Conservation (phyloP, 768 basidiomycete genomes). For the Suillus hirtellus region DNA sequence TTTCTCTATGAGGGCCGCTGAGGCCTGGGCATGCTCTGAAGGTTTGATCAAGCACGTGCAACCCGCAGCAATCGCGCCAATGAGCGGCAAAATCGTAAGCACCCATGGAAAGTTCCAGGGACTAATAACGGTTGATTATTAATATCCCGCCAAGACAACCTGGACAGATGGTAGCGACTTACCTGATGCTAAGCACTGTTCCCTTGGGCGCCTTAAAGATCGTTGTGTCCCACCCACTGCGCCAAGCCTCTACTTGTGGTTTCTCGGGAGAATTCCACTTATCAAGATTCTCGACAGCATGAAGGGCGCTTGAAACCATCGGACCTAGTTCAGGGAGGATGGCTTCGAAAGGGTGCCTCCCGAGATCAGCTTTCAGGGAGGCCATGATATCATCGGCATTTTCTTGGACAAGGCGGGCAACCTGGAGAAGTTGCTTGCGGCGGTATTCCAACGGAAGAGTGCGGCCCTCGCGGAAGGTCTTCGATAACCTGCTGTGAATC, state of each 20-base stretch:
- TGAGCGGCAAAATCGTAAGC: slow-evolving; percentile 51
- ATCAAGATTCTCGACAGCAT: slow-evolving; percentile 46
- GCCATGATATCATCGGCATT: slow-evolving; percentile 49
- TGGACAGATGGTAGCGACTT: slow-evolving; percentile 20
- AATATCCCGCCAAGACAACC: not conserved
- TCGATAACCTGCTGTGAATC: slow-evolving; percentile 34
- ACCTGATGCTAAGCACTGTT: slow-evolving; percentile 54
- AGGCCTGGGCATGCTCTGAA: slow-evolving; percentile 55
- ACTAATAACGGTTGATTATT: slow-evolving; percentile 26
- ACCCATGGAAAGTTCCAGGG: slow-evolving; percentile 65
- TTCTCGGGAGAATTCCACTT: slow-evolving; percentile 53
- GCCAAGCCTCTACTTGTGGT: slow-evolving; percentile 38
- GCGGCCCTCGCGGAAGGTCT: slow-evolving; percentile 46
- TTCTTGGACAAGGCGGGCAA: slow-evolving; percentile 60
- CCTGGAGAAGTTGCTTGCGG: slow-evolving; percentile 56
- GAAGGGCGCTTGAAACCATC: slow-evolving; percentile 41
- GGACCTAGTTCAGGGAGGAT: slow-evolving; percentile 18
- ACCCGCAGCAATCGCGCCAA: slow-evolving; percentile 69
- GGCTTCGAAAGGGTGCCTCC: slow-evolving; percentile 25
- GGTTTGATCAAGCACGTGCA: slow-evolving; percentile 60
- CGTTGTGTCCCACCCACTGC: slow-evolving; percentile 47
- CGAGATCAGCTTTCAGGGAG: slow-evolving; percentile 36
- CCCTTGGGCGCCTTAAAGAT: slow-evolving; percentile 59
- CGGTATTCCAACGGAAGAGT: slow-evolving; percentile 52
- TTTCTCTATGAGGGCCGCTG: slow-evolving; percentile 44